Evolutionary conservation across 1,284 basidiomycete genomes (phyloP), one percentile per base, ranked within the genome.

Genomic region (Moniliophthora roreri): DNA sequence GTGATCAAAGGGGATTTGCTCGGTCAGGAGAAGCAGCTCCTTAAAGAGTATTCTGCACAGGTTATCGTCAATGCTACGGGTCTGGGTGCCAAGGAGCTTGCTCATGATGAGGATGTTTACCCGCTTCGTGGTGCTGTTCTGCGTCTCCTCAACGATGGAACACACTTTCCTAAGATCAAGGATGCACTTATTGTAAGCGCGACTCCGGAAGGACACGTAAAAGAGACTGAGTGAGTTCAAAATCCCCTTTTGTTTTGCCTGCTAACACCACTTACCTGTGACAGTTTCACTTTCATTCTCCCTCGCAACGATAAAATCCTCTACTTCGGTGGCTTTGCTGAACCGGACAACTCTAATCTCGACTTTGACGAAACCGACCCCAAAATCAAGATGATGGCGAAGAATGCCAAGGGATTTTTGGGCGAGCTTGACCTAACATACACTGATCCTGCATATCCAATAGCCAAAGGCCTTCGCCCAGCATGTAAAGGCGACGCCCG

Each of bases 101-200:
- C 71, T 1, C 64, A 58, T 7, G 71, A 73, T 56, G 45, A 61
- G 26, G 63, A 61, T 10, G 66, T 67, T 20, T 70, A 69, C 56
- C 71, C 70, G 5, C 63, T 74, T 26, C 68, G 72, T 15, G 72
- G 72, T n/a, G 71, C 67, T 1, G 62, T 74, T 35, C 63, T 73
- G 37, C 67, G 71, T 13, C 66, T 73, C 20, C 60, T 69, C 53
- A 74, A 74, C 59, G 72, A 74, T 51, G 70, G 71, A 8, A 61
- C 56, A 20, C 62, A 63, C 47, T 73, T 73, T 55, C 69, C 69
- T 18, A 68, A 65, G 41, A 64, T 73, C 39, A 63, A 61, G n/a
- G 63, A 68, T 46, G 69, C 68, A 4, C 57, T 71, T 4, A 62
- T 53, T 58, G 61, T 56, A 50, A 63, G 63, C 18, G 61, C 63